phyloP scores from a whole-genome alignment of 176 grass and related monocot genomes.

The Calamus simplicifolius region DNA sequence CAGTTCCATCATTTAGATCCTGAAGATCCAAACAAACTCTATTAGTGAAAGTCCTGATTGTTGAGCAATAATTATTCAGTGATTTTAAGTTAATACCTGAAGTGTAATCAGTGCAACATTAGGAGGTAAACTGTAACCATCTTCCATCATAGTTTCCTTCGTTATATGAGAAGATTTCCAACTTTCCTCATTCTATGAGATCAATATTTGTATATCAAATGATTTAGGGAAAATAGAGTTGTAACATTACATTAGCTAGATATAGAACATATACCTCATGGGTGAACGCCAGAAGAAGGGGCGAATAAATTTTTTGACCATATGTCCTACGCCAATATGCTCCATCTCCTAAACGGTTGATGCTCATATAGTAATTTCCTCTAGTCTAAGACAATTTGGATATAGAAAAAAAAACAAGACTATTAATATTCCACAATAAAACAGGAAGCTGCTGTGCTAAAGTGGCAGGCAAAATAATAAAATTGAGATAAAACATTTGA shows the following conservation, averaged over 20 bases:
- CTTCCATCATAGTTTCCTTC: constrained; percentile 43
- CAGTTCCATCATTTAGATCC: constrained; percentile 68
- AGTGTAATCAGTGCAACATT: constrained; percentile 84
- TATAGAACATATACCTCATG: constrained; percentile 56
- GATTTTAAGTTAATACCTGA: constrained; percentile 34
- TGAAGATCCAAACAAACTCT: constrained; percentile 17
- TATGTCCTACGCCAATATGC: constrained; percentile 64
- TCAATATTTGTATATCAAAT: not conserved
- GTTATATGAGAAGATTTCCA: constrained; percentile 51
- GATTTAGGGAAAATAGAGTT: too few relatives aligned
- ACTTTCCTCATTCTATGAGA: constrained; percentile 47
- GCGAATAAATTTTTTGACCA: constrained; percentile 81
- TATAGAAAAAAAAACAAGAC: not conserved
- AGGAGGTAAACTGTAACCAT: constrained; percentile 69
- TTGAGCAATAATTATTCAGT: not conserved
- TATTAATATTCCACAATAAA: too few relatives aligned
- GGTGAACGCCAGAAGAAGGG: constrained; percentile 77
- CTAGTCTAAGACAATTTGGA: constrained; percentile 24
- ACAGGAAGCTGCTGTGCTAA: too few relatives aligned
- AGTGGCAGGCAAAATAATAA: too few relatives aligned
- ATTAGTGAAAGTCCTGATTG: not conserved
- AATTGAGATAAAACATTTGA: too few relatives aligned
- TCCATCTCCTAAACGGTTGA: constrained; percentile 61
- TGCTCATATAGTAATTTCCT: constrained; percentile 68
- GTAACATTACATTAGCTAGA: not conserved